These are phyloP conservation scores for Camellia granthamiana DNA, from an alignment of 148 eudicot species.

Conservation along the genomic window DNA sequence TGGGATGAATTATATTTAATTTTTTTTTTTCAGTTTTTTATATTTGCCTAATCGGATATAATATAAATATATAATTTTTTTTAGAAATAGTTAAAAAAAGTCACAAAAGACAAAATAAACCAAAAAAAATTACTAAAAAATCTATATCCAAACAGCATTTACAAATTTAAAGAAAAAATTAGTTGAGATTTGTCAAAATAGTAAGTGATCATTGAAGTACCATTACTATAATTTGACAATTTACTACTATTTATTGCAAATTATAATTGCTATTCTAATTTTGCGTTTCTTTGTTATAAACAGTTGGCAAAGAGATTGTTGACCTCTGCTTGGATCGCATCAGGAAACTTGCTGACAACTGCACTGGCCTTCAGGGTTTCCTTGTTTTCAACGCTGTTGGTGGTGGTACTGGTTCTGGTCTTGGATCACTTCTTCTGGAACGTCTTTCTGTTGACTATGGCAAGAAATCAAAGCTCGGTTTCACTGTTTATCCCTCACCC, in stretches of 20 bases:
- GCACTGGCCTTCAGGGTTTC: constrained; percentile 43
- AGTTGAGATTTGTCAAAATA: no score
- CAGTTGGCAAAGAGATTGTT: constrained; percentile 45
- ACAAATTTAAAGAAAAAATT: no score
- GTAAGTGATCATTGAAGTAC: rapidly evolving
- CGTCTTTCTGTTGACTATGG: constrained; percentile 43
- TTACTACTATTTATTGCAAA: no score
- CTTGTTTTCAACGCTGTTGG: constrained; percentile 25
- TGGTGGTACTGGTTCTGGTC: constrained; percentile 10
- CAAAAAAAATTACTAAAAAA: no score
- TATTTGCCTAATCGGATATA: no score
- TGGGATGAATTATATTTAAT: no score
- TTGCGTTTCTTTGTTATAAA: neutral
- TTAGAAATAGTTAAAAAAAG: no score
- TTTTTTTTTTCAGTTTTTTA: no score
- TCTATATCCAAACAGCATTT: no score
- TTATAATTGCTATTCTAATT: neutral
- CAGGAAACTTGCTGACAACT: constrained; percentile 42
- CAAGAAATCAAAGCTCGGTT: constrained; percentile 39
- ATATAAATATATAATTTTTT: no score
- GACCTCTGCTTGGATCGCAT: constrained; percentile 22
- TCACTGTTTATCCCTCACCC: constrained; percentile 41
- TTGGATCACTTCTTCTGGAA: constrained; percentile 17
- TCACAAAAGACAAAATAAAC: no score
- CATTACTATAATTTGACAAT: no score